phyloP scores from a whole-genome alignment of 1,139 yeast genomes.

The Diutina neorugosa region DNA sequence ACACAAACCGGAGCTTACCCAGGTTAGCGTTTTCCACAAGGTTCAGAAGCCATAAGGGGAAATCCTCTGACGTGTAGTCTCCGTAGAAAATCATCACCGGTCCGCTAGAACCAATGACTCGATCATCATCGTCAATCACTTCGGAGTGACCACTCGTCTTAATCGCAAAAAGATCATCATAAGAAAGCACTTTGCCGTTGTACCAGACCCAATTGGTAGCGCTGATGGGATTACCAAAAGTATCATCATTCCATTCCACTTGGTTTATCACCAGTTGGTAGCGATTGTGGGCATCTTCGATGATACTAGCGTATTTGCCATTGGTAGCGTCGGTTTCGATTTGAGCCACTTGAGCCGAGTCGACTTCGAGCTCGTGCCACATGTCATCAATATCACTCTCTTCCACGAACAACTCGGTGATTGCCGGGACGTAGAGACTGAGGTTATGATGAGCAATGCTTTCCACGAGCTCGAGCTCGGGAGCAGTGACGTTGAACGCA shows the following conservation, averaged over 20 bases:
- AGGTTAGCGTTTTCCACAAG: neutral
- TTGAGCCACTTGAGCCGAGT: too few relatives aligned
- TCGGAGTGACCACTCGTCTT: neutral
- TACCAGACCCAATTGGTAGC: conserved; percentile 1
- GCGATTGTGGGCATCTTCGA: neutral
- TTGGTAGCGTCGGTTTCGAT: neutral
- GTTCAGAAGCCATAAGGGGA: neutral
- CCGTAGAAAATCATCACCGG: conserved; percentile 4
- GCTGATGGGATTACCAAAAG: neutral
- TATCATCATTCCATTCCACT: conserved; percentile 1
- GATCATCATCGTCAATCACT: neutral
- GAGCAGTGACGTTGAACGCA: neutral
- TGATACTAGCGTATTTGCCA: neutral
- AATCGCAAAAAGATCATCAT: neutral
- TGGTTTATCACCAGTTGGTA: neutral
- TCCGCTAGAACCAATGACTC: neutral
- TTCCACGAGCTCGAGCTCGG: neutral
- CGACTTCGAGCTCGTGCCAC: neutral
- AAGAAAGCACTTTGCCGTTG: neutral
- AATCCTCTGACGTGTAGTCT: neutral
- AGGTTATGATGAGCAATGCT: neutral
- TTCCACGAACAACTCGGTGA: neutral
- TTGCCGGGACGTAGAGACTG: neutral
- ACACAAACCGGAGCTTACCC: conserved; percentile 2
- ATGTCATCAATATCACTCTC: neutral